Conservation (phyloP, 2,329 filamentous ascomycete species). For the Acephala macrosclerotiorum region DNA sequence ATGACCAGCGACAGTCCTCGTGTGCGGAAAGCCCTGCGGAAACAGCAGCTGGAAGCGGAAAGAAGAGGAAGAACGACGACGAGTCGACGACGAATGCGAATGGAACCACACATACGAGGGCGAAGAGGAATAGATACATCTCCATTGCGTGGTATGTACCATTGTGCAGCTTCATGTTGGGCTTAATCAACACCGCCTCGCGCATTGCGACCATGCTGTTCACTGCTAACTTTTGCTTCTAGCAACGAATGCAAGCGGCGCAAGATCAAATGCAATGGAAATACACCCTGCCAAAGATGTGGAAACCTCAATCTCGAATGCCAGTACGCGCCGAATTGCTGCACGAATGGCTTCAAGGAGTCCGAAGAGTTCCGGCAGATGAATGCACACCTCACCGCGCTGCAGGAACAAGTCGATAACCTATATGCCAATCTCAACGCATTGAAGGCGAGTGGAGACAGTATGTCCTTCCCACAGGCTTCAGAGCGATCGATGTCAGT, state of each 20-base stretch:
- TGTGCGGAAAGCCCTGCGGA: slow-evolving; percentile 44
- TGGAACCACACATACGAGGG: slow-evolving; percentile 40
- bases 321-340: slow-evolving; percentile 72
- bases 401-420: slow-evolving; percentile 85
- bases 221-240: slow-evolving; percentile 15
- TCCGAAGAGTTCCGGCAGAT: slow-evolving; percentile 90
- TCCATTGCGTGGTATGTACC: slow-evolving; percentile 45
- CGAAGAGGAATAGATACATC: slow-evolving; percentile 47
- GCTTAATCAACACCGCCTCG: neutral
- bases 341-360: slow-evolving; percentile 84
- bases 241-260: slow-evolving; percentile 78
- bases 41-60: slow-evolving; percentile 39
- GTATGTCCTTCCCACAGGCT: slow-evolving; percentile 25
- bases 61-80: slow-evolving; percentile 43
- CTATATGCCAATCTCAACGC: slow-evolving; percentile 76
- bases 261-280: slow-evolving; percentile 78
- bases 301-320: slow-evolving; percentile 72
- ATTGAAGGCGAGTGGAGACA: slow-evolving; percentile 33
- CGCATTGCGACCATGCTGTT: neutral
- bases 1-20: slow-evolving; percentile 34
- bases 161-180: neutral
- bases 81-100: slow-evolving; percentile 28
- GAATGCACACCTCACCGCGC: slow-evolving; percentile 72
- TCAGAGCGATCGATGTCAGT: slow-evolving; percentile 41
- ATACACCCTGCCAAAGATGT: slow-evolving; percentile 71